A percentile compares a stretch with the other conserved stretches of the same genome.
Evolutionary conservation across 441 rosid species (phyloP).

Genomic region (Adansonia grandidieri): DNA sequence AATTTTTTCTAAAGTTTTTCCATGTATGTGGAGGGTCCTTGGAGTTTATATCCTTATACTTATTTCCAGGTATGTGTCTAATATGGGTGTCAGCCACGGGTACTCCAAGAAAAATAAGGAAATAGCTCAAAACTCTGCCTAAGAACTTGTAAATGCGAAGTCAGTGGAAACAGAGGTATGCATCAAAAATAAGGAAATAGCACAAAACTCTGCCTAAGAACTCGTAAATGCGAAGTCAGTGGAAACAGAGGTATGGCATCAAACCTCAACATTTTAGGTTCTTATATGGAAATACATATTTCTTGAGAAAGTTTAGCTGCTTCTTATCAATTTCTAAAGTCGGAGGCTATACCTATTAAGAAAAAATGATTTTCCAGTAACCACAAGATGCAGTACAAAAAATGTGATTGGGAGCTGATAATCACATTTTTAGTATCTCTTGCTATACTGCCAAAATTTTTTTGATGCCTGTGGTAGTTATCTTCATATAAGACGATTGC

Average conservation of each 20-base stretch:
- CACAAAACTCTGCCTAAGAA: background rate
- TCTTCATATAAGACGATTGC: too few species aligned
- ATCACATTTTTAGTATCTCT: too few species aligned
- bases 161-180: background rate
- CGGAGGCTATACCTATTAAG: background rate
- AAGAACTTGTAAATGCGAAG: background rate
- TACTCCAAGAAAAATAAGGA: background rate
- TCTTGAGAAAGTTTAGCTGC: constrained; percentile 8
- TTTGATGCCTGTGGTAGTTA: too few species aligned
- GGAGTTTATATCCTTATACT: background rate
- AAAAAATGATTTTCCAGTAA: background rate
- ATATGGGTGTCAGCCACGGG: background rate
- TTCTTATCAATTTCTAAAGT: background rate
- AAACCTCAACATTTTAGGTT: background rate
- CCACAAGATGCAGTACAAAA: background rate
- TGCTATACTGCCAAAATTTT: too few species aligned
- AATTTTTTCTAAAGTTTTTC: background rate
- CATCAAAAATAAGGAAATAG: background rate
- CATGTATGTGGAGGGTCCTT: background rate
- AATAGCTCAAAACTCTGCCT: background rate
- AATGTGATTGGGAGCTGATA: background rate
- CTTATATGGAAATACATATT: background rate
- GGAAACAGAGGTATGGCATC: background rate
- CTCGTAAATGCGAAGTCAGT: background rate
- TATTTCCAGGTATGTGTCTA: background rate